Conservation (phyloP, 306 rosid species). For the cucumber (Cucumis sativus) region Cucumber_9930_V3 NC_026661.2:14959001-14959500, state of each 20-base stretch:
- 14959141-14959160: background rate
- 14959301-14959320: background rate
- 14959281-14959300: conserved; percentile 30
- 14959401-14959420: background rate
- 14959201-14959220: conserved; percentile 37
- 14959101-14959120: conserved; percentile 49
- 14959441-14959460: background rate
- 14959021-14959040: conserved; percentile 9
- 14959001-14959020: background rate
- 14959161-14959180: background rate
- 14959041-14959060: conserved; percentile 46
- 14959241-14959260: conserved; percentile 27
- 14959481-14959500: no score
- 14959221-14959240: conserved; percentile 42
- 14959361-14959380: background rate
- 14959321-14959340: background rate
- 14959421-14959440: background rate
- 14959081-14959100: conserved; percentile 48
- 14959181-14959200: background rate
- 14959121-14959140: background rate
- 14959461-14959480: no score
- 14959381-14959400: background rate
- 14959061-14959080: conserved; percentile 46
- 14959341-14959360: background rate
- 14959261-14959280: conserved; percentile 21